Conservation (phyloP, 768 basidiomycete genomes). For the Trichaptum fuscoviolaceum region DNA sequence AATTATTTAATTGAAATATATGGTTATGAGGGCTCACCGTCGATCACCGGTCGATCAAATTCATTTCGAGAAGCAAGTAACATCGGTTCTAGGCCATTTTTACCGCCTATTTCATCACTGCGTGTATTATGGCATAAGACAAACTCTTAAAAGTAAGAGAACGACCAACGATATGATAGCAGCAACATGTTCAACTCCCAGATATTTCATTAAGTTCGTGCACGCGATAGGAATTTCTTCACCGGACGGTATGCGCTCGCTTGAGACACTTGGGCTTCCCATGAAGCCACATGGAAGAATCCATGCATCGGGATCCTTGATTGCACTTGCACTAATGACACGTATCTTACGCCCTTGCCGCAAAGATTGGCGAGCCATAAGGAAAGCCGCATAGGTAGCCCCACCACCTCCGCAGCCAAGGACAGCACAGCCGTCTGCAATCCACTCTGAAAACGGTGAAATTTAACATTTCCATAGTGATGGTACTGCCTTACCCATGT, state of each 20-base stretch:
- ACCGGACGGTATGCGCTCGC: constrained; percentile 20
- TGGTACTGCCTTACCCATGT: constrained; percentile 20
- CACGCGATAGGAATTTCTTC: constrained; percentile 14
- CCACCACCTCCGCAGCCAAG: constrained; percentile 64
- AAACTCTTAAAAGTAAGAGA: neutral
- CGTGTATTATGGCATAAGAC: neutral
- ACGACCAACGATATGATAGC: constrained; percentile 20
- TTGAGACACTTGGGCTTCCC: constrained; percentile 36
- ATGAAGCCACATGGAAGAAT: constrained; percentile 37
- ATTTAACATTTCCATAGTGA: neutral
- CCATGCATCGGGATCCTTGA: constrained; percentile 35
- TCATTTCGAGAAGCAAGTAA: constrained; percentile 15
- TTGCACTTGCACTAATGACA: constrained; percentile 39
- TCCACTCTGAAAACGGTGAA: constrained; percentile 34
- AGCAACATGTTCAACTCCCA: constrained; percentile 16
- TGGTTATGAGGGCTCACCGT: neutral
- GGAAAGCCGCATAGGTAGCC: constrained; percentile 45
- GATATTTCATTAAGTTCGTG: constrained; percentile 17
- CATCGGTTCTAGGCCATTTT: constrained; percentile 31
- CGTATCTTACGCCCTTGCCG: constrained; percentile 41
- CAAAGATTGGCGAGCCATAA: constrained; percentile 47
- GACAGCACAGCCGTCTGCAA: constrained; percentile 58
- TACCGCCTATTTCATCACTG: constrained; percentile 36
- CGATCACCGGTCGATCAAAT: constrained; percentile 8
- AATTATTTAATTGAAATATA: neutral